Percentiles rank a stretch among this genome's conserved stretches.
Conservation (phyloP, 192 early-diverging fungal genomes). For the Coemansia sp. region DNA sequence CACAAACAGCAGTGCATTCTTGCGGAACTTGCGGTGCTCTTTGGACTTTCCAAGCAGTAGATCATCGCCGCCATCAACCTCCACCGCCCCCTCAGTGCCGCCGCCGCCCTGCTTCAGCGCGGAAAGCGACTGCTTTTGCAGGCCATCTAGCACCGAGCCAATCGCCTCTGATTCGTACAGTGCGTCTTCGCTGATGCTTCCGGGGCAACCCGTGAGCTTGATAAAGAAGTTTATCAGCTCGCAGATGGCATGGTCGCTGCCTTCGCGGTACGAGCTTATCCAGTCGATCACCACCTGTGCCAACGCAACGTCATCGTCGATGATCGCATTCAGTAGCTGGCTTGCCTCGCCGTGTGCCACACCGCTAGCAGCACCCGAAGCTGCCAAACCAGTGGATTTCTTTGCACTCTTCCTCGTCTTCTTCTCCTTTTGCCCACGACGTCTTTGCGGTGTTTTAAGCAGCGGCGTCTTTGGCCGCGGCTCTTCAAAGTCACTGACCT, state of each 20-base stretch:
- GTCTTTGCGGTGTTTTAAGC: constrained; percentile 16
- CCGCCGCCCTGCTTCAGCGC: constrained; percentile 26
- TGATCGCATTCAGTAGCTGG: constrained; percentile 47
- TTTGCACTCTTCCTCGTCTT: not conserved
- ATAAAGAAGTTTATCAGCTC: constrained; percentile 74
- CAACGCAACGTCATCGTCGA: constrained; percentile 59
- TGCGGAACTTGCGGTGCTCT: constrained; percentile 66
- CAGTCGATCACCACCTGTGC: constrained; percentile 71
- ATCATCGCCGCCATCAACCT: constrained; percentile 65
- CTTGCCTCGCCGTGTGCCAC: constrained; percentile 4
- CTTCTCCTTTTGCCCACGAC: not conserved
- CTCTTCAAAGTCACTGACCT: constrained; percentile 36
- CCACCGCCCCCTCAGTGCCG: not conserved
- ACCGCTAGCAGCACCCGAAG: not conserved
- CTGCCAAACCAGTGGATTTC: not conserved
- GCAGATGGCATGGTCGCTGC: constrained; percentile 60
- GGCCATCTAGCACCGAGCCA: constrained; percentile 54
- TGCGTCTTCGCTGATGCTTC: constrained; percentile 48
- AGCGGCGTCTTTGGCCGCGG: constrained; percentile 22
- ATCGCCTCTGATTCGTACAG: constrained; percentile 63
- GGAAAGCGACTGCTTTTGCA: constrained; percentile 54
- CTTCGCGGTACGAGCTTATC: constrained; percentile 65
- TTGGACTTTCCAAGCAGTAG: constrained; percentile 74
- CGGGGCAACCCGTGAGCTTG: constrained; percentile 63
- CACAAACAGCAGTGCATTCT: constrained; percentile 72